phyloP scores from a whole-genome alignment of 2,329 filamentous ascomycete genomes.

The Monosporascus sp. region DNA sequence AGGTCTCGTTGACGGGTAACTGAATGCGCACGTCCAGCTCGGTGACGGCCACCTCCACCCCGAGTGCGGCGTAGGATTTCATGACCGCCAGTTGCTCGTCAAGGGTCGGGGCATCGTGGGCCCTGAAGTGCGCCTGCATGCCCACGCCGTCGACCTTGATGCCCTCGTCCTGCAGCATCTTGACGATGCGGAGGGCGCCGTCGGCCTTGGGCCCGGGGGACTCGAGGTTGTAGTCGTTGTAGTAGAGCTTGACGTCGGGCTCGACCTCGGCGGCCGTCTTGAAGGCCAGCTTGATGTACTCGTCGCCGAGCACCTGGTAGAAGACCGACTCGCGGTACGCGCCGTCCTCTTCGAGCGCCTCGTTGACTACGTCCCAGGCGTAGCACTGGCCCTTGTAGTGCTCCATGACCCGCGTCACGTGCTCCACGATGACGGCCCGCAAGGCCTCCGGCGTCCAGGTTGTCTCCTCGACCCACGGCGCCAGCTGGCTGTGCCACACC shows the following conservation, averaged over 20 bases:
- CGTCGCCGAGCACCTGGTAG: conserved; percentile 43
- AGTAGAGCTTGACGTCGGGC: conserved; percentile 48
- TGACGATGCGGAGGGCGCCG: conserved; percentile 29
- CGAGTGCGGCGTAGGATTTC: conserved; percentile 34
- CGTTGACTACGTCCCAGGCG: conserved; percentile 55
- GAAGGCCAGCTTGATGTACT: conserved; percentile 50
- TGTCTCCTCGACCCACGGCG: conserved; percentile 41
- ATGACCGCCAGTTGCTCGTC: conserved; percentile 36
- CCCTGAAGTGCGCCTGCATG: conserved; percentile 37
- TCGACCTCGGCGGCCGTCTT: conserved; percentile 40
- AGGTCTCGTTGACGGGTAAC: conserved; percentile 21
- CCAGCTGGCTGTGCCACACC: conserved; percentile 19
- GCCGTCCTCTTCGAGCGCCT: conserved; percentile 51
- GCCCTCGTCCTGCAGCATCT: conserved; percentile 29
- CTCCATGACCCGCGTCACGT: conserved; percentile 41
- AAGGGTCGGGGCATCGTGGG: conserved; percentile 33
- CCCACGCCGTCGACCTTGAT: conserved; percentile 48
- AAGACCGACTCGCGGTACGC: conserved; percentile 42
- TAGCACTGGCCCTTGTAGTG: conserved; percentile 46
- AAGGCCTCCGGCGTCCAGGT: conserved; percentile 40
- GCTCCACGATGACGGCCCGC: conserved; percentile 13
- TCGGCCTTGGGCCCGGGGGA: conserved; percentile 29
- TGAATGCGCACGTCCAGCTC: conserved; percentile 47
- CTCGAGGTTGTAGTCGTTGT: conserved; percentile 57
- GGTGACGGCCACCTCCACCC: conserved; percentile 47